Evolutionary conservation across 192 early-diverging fungal species (phyloP).

Genomic region (Chytriomyces sp.): DNA sequence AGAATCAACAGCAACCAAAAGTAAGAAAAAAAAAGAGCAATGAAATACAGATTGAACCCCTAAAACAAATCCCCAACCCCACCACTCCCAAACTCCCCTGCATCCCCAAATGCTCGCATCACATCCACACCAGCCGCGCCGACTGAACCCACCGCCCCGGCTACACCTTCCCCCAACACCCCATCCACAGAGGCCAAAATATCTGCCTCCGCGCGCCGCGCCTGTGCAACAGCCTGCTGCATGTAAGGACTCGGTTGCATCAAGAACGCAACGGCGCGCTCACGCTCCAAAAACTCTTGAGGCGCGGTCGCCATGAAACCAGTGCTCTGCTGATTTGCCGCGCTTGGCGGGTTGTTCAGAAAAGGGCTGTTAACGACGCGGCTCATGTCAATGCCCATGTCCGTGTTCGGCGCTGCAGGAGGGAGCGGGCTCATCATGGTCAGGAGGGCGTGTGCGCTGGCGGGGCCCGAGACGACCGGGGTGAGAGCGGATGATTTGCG

Average conservation of each 20-base stretch:
- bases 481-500: background rate
- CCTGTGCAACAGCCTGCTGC: background rate
- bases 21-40: too few species aligned
- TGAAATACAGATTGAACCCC: background rate
- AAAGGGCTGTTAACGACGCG: background rate
- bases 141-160: background rate
- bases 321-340: background rate
- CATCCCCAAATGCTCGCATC: background rate
- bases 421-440: background rate
- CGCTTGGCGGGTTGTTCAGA: background rate
- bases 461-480: background rate
- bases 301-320: background rate
- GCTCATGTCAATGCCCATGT: background rate
- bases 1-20: too few species aligned
- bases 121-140: too few species aligned
- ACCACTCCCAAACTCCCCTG: background rate
- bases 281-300: background rate
- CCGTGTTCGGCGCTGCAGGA: background rate
- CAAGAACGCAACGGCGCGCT: background rate
- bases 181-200: background rate
- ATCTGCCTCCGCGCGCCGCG: background rate
- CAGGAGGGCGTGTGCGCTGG: too few species aligned
- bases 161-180: background rate
- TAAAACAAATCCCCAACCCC: conserved; percentile 6
- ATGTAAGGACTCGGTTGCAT: conserved; percentile 4